Conservation (phyloP, 768 basidiomycete genomes). For the Megacollybia marginata region DNA sequence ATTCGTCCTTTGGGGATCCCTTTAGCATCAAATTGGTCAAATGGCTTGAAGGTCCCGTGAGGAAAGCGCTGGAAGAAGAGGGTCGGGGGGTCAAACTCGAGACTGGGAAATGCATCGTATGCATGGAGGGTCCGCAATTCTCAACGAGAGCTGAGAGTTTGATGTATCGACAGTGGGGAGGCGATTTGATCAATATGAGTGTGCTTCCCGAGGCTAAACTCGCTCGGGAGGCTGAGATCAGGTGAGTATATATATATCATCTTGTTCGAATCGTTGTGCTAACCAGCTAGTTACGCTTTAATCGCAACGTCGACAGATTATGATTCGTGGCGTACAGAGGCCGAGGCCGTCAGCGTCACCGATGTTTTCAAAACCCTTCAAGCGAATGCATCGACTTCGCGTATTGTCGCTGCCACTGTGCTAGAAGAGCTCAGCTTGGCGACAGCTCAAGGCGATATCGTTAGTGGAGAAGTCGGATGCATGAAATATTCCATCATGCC, state of each 20-base stretch:
- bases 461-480: too few relatives aligned
- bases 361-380: slow-evolving; percentile 88
- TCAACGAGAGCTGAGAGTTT: slow-evolving; percentile 94
- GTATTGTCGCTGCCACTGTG: slow-evolving; percentile 62
- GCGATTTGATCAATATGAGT: slow-evolving; percentile 95
- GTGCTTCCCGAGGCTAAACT: slow-evolving; percentile 96
- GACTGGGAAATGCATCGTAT: slow-evolving; percentile 84
- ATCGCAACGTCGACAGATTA: slow-evolving; percentile 92
- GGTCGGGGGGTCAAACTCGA: slow-evolving; percentile 55
- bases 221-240: slow-evolving; percentile 90
- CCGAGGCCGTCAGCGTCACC: slow-evolving; percentile 82
- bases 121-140: slow-evolving; percentile 98
- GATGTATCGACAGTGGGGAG: slow-evolving; percentile 93
- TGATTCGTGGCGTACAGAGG: slow-evolving; percentile 85
- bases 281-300: slow-evolving; percentile 67
- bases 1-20: slow-evolving; percentile 92
- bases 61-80: slow-evolving; percentile 50
- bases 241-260: slow-evolving; percentile 36
- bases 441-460: too few relatives aligned
- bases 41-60: slow-evolving; percentile 63
- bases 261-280: neutral
- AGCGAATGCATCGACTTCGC: slow-evolving; percentile 81
- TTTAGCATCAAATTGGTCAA: slow-evolving; percentile 58
- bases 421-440: slow-evolving; percentile 68
- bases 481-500: too few relatives aligned